These are phyloP conservation scores for Posidonia oceanica DNA, from an alignment of 116 monocot genomes.

Conservation along the genomic window DNA sequence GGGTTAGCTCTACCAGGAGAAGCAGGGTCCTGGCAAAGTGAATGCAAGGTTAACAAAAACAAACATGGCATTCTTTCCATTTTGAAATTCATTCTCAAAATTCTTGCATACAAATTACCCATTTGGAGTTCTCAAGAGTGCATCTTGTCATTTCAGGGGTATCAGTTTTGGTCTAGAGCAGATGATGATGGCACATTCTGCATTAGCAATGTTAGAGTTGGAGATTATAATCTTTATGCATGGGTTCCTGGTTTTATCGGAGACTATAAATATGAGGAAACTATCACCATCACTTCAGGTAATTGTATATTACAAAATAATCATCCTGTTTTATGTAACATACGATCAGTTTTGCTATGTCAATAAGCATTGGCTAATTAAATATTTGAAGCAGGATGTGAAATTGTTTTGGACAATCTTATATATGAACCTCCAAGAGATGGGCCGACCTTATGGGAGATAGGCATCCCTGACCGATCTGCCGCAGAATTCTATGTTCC, in stretches of 20 bases:
- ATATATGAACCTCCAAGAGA: conserved; percentile 69
- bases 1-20: conserved; percentile 88
- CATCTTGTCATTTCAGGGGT: conserved; percentile 33
- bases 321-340: background rate
- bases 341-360: background rate
- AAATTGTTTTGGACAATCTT: conserved; percentile 51
- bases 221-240: conserved; percentile 79
- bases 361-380: background rate
- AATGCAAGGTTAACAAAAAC: conserved; percentile 53
- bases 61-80: background rate
- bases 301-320: background rate
- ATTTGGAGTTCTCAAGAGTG: background rate
- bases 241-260: conserved; percentile 76
- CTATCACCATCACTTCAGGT: conserved; percentile 45
- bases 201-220: conserved; percentile 40
- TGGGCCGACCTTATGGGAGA: conserved; percentile 79
- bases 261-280: conserved; percentile 56
- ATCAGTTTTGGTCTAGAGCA: conserved; percentile 80
- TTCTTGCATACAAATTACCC: background rate
- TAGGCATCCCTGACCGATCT: conserved; percentile 63
- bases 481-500: conserved; percentile 75
- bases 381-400: conserved; percentile 21
- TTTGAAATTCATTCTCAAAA: background rate
- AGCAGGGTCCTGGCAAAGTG: conserved; percentile 87
- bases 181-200: conserved; percentile 39